phyloP scores from a whole-genome alignment of 192 early-diverging fungal species.

The Backusella psychrophila region DNA sequence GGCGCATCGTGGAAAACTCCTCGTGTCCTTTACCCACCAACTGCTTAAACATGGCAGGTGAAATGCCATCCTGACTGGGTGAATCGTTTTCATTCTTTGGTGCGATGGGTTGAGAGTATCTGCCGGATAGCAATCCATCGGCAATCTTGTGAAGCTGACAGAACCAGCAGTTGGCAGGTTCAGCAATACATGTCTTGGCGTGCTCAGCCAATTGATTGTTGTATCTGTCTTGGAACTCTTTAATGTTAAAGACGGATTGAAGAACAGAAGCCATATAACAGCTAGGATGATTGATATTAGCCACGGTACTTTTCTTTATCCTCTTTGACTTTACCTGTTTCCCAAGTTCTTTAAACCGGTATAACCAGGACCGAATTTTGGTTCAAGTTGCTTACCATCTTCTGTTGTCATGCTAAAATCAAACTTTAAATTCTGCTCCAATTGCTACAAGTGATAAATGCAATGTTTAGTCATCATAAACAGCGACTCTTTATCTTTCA shows the following conservation, averaged over 20 bases:
- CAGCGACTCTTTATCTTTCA: too few relatives aligned
- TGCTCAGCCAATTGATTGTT: constrained; percentile 42
- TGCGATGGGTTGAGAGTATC: constrained; percentile 65
- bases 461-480: not conserved
- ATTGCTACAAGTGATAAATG: constrained; percentile 53
- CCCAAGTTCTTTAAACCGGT: constrained; percentile 95
- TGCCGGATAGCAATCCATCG: constrained; percentile 85
- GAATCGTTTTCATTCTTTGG: constrained; percentile 39
- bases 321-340: constrained; percentile 62
- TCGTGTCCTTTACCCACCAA: constrained; percentile 84
- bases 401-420: constrained; percentile 98
- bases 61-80: constrained; percentile 74
- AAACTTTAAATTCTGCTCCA: constrained; percentile 96
- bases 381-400: constrained; percentile 83
- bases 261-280: constrained; percentile 97
- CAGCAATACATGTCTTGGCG: constrained; percentile 43
- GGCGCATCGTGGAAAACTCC: constrained; percentile 98
- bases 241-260: constrained; percentile 83
- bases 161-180: constrained; percentile 75
- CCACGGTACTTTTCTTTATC: not conserved
- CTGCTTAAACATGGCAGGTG: constrained; percentile 89
- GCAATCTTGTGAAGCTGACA: constrained; percentile 94
- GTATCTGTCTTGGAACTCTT: constrained; percentile 69
- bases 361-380: constrained; percentile 86
- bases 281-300: constrained; percentile 38